phyloP scores from a whole-genome alignment of 2,329 filamentous ascomycete species.

The Penicillium sp. region DNA sequence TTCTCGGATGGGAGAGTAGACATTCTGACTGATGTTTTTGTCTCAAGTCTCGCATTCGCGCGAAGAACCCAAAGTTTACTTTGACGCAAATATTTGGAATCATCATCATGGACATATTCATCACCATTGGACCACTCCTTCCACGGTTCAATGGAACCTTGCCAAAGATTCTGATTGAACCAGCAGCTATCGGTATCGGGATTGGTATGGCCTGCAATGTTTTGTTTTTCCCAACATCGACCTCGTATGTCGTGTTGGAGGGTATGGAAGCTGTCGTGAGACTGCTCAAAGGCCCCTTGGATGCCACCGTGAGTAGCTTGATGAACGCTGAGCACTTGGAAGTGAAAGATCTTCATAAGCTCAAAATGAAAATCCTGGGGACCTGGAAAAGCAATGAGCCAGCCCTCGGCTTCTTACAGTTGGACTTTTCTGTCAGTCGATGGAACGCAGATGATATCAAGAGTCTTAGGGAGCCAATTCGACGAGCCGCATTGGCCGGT shows the following conservation, averaged over 20 bases:
- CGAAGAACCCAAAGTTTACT: conserved; percentile 42
- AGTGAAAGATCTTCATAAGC: conserved; percentile 21
- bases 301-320: conserved; percentile 22
- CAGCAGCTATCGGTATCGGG: conserved; percentile 43
- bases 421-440: conserved; percentile 44
- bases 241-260: conserved; percentile 41
- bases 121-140: conserved; percentile 41
- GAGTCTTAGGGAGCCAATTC: conserved; percentile 32
- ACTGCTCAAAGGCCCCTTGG: conserved; percentile 26
- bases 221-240: conserved; percentile 47
- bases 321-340: conserved; percentile 13
- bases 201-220: conserved; percentile 42
- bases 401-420: conserved; percentile 39
- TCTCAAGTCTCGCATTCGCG: conserved; percentile 39
- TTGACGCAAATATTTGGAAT: conserved; percentile 44
- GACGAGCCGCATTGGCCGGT: conserved; percentile 31
- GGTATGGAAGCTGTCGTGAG: conserved; percentile 27
- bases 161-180: conserved; percentile 39
- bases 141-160: conserved; percentile 39
- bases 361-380: conserved; percentile 31
- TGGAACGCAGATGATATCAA: conserved; percentile 44
- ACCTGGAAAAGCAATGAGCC: conserved; percentile 38
- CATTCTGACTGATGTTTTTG: background rate
- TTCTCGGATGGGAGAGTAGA: too few relatives aligned
- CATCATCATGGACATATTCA: conserved; percentile 44